phyloP scores from a whole-genome alignment of 768 basidiomycete genomes.

The Panellus pusillus region DNA sequence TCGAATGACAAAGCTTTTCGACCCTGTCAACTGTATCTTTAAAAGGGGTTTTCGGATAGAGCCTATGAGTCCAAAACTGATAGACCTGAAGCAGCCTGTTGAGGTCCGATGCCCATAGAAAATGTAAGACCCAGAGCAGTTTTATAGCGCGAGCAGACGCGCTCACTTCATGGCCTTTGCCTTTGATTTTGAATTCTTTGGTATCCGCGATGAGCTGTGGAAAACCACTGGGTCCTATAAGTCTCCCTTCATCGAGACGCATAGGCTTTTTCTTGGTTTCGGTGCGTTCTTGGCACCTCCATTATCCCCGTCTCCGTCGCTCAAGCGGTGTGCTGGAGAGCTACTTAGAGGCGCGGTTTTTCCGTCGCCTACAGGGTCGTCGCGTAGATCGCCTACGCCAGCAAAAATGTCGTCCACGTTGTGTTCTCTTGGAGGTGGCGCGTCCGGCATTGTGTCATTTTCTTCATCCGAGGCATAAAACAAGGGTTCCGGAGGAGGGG shows the following conservation, averaged over 20 bases:
- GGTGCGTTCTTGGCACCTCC: conserved; percentile 26
- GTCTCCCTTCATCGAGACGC: conserved; percentile 72
- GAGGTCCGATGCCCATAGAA: conserved; percentile 71
- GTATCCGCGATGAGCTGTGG: conserved; percentile 74
- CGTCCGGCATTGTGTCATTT: conserved; percentile 25
- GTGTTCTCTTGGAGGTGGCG: conserved; percentile 37
- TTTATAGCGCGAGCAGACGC: background rate
- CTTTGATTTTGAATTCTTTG: conserved; percentile 77
- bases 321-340: conserved; percentile 45
- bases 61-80: conserved; percentile 91
- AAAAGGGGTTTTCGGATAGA: conserved; percentile 90
- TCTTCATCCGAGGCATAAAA: conserved; percentile 66
- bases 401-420: conserved; percentile 47
- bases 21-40: conserved; percentile 81
- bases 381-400: conserved; percentile 29
- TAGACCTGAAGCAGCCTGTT: conserved; percentile 79
- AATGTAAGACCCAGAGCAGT: background rate
- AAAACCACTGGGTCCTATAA: conserved; percentile 77
- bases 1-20: conserved; percentile 86
- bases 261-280: conserved; percentile 51
- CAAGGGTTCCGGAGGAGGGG: conserved; percentile 33
- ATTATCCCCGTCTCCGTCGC: conserved; percentile 18
- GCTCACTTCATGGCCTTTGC: conserved; percentile 90
- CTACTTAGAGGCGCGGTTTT: conserved; percentile 38
- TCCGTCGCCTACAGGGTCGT: conserved; percentile 36